Conservation (phyloP, 441 rosid genomes). For the Capsella rubella region DNA sequence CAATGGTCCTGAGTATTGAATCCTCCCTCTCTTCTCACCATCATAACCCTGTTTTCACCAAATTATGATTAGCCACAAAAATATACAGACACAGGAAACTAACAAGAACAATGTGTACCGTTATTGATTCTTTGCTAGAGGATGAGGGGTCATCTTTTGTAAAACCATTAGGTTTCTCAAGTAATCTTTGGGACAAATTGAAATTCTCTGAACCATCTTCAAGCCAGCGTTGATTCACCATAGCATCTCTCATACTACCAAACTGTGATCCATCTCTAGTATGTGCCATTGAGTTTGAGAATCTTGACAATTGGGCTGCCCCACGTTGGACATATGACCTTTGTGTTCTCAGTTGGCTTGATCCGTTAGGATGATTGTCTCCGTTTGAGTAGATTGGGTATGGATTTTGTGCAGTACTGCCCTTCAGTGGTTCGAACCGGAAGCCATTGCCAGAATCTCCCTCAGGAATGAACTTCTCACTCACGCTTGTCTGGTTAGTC, state of each 20-base stretch:
- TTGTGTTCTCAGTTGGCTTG: slow-evolving; percentile 50
- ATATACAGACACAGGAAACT: not conserved
- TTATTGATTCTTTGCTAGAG: slow-evolving; percentile 46
- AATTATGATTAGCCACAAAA: not conserved
- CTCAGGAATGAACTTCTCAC: slow-evolving; percentile 55
- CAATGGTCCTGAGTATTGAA: slow-evolving; percentile 86
- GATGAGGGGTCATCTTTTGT: slow-evolving; percentile 53
- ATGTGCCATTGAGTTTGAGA: slow-evolving; percentile 75
- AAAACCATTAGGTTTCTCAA: slow-evolving; percentile 52
- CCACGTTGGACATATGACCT: slow-evolving; percentile 54
- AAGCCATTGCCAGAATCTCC: slow-evolving; percentile 60
- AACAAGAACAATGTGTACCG: slow-evolving; percentile 47
- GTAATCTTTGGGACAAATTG: slow-evolving; percentile 62
- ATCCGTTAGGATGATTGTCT: slow-evolving; percentile 42
- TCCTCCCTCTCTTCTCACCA: slow-evolving; percentile 53
- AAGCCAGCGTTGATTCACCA: slow-evolving; percentile 51
- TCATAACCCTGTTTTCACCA: slow-evolving; percentile 50
- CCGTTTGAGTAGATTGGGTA: slow-evolving; percentile 44
- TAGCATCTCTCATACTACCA: slow-evolving; percentile 51
- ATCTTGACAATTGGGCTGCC: slow-evolving; percentile 62
- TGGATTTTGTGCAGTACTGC: slow-evolving; percentile 35
- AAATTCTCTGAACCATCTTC: slow-evolving; percentile 50
- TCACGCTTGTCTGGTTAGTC: slow-evolving; percentile 52
- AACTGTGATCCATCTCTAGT: slow-evolving; percentile 66
- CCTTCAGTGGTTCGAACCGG: slow-evolving; percentile 54